Conservation (phyloP, 768 basidiomycete genomes). For the Trametes elegans region DNA sequence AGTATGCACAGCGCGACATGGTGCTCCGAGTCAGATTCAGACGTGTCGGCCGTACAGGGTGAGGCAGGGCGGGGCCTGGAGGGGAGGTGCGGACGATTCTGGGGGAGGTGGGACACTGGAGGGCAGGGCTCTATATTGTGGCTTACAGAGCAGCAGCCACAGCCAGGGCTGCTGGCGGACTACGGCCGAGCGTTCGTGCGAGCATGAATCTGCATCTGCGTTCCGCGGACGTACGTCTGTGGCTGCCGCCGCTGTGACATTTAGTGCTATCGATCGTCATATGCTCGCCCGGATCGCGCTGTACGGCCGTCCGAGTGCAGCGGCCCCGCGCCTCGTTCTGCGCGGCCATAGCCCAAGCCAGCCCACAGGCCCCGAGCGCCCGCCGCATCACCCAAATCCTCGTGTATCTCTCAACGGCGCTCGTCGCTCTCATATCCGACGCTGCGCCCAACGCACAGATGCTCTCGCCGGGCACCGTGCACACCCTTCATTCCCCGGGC, state of each 20-base stretch:
- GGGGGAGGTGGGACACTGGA: neutral
- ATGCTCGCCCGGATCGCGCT: neutral
- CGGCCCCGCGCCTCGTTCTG: neutral
- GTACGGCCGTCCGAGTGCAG: neutral
- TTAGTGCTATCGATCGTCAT: constrained; percentile 9
- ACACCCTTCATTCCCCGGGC: neutral
- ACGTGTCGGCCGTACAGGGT: too few species aligned
- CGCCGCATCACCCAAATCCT: too few species aligned
- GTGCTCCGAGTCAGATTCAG: too few species aligned
- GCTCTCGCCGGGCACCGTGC: neutral
- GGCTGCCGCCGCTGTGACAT: neutral
- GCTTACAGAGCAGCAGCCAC: constrained; percentile 11
- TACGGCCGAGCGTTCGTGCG: neutral
- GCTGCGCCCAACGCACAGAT: neutral
- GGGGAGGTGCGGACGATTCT: neutral
- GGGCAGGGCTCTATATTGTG: constrained; percentile 5
- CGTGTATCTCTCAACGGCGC: too few species aligned
- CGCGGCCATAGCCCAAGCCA: too few species aligned
- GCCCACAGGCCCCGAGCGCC: neutral
- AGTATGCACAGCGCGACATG: constrained; percentile 52
- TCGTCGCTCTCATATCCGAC: neutral
- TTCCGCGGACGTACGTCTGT: neutral
- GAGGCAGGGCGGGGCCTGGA: neutral
- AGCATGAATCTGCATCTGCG: neutral
- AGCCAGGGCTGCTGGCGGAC: neutral